Evolutionary conservation across 108 stramenopile genomes (phyloP), one percentile per base, ranked within the genome.

Genomic region (Cyclotella distinguenda): DNA sequence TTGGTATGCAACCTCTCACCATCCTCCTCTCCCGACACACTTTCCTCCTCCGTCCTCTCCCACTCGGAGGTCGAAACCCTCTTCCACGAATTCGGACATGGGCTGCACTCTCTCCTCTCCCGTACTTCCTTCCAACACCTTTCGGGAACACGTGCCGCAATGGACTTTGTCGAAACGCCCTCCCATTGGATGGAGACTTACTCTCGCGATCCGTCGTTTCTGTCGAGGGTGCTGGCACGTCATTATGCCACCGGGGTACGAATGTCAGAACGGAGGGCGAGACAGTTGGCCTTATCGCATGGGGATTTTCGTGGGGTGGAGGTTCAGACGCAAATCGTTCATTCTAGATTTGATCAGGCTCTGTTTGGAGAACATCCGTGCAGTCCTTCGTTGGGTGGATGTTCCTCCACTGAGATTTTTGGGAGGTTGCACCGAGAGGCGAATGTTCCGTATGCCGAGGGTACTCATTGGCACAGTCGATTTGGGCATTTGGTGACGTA

Each of bases 51-150:
- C 15, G 46, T 82, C 31, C 79, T 97, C 12, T 84, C 92, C 6
- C 96, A 96, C 65, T 71, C 84, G 0, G 96, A 99, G 67, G 93
- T 95, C 13, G 96, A 98, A 80, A 98, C 99, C 0, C 72, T 99
- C 15, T 94, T 89, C 59, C 99, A 99, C 56, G 97, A 99, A 72
- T 96, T 95, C 54, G 99, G 99, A 4, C 97, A 99, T 70, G 97
- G 93, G 13, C 48, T 97, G 40, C 99, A 99, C 70, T 97, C 95
- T 3, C 69, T 98, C 15, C 77, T 97, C 22, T 91, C 90, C 11
- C 84, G 96, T 10, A 97, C 97, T 28, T 79, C 77, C 34, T 98
- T 93, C 64, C 97, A 99, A 75, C 99, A 99, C 64, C 56, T 97
- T 44, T 89, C 92, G 7, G 99, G 99, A 10, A 97, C 95, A 4